Evolutionary conservation across 805 yeast species (phyloP).

Genomic region (Saturnispora galanensis): DNA sequence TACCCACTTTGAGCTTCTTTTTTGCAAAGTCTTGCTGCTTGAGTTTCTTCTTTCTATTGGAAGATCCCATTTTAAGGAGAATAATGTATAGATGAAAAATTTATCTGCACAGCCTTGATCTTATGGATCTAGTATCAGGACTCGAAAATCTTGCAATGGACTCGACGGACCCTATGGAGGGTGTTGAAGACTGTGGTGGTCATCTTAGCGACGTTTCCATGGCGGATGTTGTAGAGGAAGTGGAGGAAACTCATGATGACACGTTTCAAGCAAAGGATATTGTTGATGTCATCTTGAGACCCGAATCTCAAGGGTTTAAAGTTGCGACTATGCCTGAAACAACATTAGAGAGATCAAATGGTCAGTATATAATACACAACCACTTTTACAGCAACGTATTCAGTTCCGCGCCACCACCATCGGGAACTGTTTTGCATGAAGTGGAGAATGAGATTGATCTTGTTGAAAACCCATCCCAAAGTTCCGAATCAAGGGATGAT

Average conservation of each 20-base stretch:
- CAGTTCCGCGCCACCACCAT: neutral
- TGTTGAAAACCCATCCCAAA: neutral
- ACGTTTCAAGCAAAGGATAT: conserved; percentile 6
- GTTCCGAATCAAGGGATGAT: no score
- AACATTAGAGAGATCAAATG: neutral
- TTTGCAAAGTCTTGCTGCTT: conserved; percentile 70
- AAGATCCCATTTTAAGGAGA: conserved; percentile 32
- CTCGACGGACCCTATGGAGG: neutral
- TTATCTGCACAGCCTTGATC: conserved; percentile 7
- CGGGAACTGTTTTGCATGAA: neutral
- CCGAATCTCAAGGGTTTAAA: conserved; percentile 12
- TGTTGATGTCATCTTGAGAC: conserved; percentile 7
- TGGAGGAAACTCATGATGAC: neutral
- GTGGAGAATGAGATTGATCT: neutral
- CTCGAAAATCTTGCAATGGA: no score
- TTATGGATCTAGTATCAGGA: conserved; percentile 1
- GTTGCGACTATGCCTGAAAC: neutral
- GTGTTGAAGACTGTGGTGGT: neutral
- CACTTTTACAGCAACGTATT: conserved; percentile 10
- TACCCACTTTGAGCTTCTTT: conserved; percentile 81
- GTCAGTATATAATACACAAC: conserved; percentile 9
- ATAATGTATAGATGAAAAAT: neutral
- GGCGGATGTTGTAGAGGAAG: neutral
- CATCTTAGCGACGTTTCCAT: no score
- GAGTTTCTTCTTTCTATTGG: conserved; percentile 42